Evolutionary conservation across 139 green algal species (phyloP), one percentile per base, ranked within the genome.

Genomic region (Auxenochlorella pyrenoidosa): DNA sequence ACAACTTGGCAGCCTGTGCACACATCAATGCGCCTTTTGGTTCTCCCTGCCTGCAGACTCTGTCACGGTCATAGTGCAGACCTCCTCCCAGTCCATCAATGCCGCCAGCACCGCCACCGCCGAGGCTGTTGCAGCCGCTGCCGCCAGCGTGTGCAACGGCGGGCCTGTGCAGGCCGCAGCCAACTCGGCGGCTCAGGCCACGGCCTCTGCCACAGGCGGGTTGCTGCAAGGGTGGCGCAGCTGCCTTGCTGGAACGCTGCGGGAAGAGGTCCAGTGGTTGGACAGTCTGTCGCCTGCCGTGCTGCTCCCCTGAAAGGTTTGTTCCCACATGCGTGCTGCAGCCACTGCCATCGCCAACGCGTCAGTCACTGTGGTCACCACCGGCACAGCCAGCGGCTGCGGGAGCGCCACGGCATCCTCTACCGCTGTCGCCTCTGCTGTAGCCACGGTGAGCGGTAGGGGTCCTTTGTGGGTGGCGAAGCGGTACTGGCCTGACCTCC

Each of bases 91-190:
- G 22, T 32, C 80, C 18, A 76, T 85, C 80, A 85, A 85, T 41
- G 80, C 63, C 15, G 80, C 80, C 32, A 43, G 26, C 80, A 85
- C 38, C 40, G 80, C 80, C 32, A 85, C 80, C 1, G 66, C 80
- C 30, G 2, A 76, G 1, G 80, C 80, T 0, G 80, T 85, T 60
- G 80, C 80, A 0, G 10, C 16, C 0, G 80, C 80, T 13, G 80
- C 80, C 0, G 60, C 59, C 80, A 70, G 40, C 30, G 80, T 85
- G 63, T 85, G 80, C 60, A 41, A 2, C 30, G 80, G 80, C 12
- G 80, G 63, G 2, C 15, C 21, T 10, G 80, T 85, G 28, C 1
- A 77, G 30, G 80, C 80, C 5, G 80, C 80, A 19, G 80, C 80
- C 0, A 21, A 59, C 24, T 32, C 80, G 26, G 80, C 80, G 4